Conservation (phyloP, 75 land plant genomes). For the Sequoia sempervirens region DNA sequence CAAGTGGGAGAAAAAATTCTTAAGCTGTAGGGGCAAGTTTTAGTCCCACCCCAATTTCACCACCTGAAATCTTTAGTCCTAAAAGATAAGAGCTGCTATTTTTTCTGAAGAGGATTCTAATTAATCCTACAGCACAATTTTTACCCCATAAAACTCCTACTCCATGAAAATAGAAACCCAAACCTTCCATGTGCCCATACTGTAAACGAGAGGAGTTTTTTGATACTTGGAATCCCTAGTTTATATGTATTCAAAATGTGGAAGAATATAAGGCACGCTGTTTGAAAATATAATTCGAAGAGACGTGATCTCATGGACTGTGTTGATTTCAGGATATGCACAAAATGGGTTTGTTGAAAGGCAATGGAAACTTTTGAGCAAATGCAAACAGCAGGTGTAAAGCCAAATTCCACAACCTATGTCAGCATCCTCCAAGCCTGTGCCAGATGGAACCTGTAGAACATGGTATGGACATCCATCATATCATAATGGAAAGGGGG, state of each 20-base stretch:
- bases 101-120: too few species aligned
- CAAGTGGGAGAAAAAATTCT: too few species aligned
- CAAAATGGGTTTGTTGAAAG: not conserved
- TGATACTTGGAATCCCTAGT: not conserved
- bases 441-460: not conserved
- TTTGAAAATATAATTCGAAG: conserved; percentile 14
- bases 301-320: not conserved
- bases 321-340: conserved; percentile 8
- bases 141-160: too few species aligned
- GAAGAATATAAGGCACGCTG: conserved; percentile 12
- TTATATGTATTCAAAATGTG: conserved; percentile 27
- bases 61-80: too few species aligned
- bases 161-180: too few species aligned
- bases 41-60: too few species aligned
- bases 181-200: too few species aligned
- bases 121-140: too few species aligned
- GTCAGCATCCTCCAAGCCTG: conserved; percentile 4
- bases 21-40: too few species aligned
- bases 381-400: not conserved
- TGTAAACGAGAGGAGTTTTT: not conserved
- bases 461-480: conserved; percentile 12
- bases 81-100: too few species aligned
- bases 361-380: not conserved
- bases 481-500: not conserved
- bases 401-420: conserved; percentile 4